These are phyloP conservation scores for Phlebopus sp. DNA, from an alignment of 1,284 basidiomycete species.

Conservation along the genomic window DNA sequence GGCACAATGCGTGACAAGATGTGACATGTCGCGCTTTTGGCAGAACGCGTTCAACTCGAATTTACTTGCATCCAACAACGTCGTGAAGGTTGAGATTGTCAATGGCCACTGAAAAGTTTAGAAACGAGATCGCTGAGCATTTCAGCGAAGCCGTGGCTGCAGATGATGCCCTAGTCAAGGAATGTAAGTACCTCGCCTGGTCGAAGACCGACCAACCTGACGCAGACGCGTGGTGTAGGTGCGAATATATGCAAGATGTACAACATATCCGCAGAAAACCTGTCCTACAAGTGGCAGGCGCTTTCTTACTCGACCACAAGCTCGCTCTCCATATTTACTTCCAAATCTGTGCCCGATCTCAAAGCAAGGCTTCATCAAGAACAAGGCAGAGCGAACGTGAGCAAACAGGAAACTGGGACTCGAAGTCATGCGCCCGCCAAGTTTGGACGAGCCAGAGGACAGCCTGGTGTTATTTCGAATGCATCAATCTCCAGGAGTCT, in stretches of 20 bases:
- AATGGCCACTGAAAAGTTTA: conserved; percentile 25
- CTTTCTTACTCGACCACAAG: conserved; percentile 40
- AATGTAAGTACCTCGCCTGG: conserved; percentile 41
- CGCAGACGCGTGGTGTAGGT: conserved; percentile 41
- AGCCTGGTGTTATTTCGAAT: not conserved
- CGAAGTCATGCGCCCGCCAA: conserved; percentile 2
- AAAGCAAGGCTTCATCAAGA: conserved; percentile 54
- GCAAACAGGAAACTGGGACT: conserved; percentile 32
- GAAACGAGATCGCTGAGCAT: conserved; percentile 27
- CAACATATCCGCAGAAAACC: conserved; percentile 50
- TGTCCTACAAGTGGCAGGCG: conserved; percentile 75
- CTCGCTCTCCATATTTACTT: conserved; percentile 46
- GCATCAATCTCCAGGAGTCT: conserved; percentile 1
- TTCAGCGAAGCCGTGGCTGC: conserved; percentile 36
- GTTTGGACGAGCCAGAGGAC: conserved; percentile 7
- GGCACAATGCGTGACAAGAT: not conserved
- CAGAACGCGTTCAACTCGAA: conserved; percentile 7
- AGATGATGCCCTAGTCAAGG: conserved; percentile 37
- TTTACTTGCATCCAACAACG: not conserved
- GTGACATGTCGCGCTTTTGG: conserved; percentile 15
- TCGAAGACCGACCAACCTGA: not conserved
- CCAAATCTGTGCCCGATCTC: conserved; percentile 50
- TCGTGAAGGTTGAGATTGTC: not conserved
- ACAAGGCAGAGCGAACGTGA: conserved; percentile 39
- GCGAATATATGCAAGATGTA: conserved; percentile 64